A percentile compares a stretch with the other conserved stretches of the same genome.
These are phyloP conservation scores for Suhomyces maxii DNA, from an alignment of 1,139 yeast species.

Conservation along the genomic window DNA sequence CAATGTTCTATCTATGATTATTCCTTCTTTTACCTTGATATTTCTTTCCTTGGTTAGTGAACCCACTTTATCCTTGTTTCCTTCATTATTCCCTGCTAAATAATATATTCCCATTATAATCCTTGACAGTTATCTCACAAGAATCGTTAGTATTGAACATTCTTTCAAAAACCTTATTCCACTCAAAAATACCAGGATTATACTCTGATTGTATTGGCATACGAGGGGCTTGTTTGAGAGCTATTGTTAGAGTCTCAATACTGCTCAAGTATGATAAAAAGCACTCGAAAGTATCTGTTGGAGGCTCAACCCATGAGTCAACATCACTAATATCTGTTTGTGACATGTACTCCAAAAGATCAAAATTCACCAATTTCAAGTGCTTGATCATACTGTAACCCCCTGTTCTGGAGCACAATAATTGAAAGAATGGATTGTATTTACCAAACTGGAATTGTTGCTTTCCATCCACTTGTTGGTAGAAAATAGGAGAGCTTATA, in stretches of 20 bases:
- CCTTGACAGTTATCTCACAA: conserved; percentile 24
- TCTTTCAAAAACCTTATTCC: conserved; percentile 33
- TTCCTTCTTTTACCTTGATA: too few relatives aligned
- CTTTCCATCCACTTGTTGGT: conserved; percentile 17
- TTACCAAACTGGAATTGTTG: conserved; percentile 34
- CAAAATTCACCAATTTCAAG: conserved; percentile 35
- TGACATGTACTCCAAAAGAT: conserved; percentile 29
- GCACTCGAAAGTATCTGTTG: conserved; percentile 27
- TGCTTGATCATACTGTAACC: conserved; percentile 30
- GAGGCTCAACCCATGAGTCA: conserved; percentile 14
- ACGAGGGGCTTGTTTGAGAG: conserved; percentile 16
- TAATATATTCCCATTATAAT: conserved; percentile 6
- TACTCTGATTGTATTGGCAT: background rate
- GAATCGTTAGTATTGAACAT: conserved; percentile 18
- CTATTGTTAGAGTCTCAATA: conserved; percentile 27
- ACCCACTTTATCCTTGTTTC: too few relatives aligned
- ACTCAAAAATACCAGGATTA: conserved; percentile 17
- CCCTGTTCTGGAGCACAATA: conserved; percentile 43
- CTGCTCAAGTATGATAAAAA: conserved; percentile 29
- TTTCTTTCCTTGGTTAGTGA: too few relatives aligned
- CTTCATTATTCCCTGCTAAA: background rate
- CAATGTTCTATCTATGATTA: too few relatives aligned
- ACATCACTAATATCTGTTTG: conserved; percentile 19
- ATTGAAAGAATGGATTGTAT: conserved; percentile 43
- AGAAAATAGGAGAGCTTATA: conserved; percentile 50